Evolutionary conservation across 2,329 filamentous ascomycete species (phyloP), one percentile per base, ranked within the genome.

Genomic region (Botryotinia calthae): DNA sequence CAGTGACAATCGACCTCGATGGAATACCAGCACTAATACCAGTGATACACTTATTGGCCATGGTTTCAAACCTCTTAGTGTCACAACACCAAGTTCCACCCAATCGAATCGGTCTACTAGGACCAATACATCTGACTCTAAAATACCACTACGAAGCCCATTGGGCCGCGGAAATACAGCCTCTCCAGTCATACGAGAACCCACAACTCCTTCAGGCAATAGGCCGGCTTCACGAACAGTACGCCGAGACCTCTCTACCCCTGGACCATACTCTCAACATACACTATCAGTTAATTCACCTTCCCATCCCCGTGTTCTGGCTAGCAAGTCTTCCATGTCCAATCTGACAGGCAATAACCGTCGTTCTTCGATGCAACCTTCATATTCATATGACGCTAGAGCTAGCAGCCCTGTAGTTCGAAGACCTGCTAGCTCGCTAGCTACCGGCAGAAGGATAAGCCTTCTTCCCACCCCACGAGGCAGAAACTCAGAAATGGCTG

Each of bases 21-120:
- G 93, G 93, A 95, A 90, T 79, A 79, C 79, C 18, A 92, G 90
- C 44, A 88, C 89, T 9, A 93, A 91, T 77, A 87, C 88, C 7
- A 83, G 83, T 10, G 87, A 89, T 74, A 84, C 89, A n/a, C 86
- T 91, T 46, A 87, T 88, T n/a, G 89, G 90, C 40, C 90, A 92
- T 80, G 88, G 89, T 80, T 91, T 89, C 82, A 91, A 88, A 77
- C 88, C 90, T 18, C 82, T 91, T 18, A 87, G 82, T 51, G 82
- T 88, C 62, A 89, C 87, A 34, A 81, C 78, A 10, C 79, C 79
- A 66, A 80, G 77, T n/a, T 75, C 75, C 42, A 73, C 68, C 40
- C 77, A 76, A 67, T 73, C 76, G 8, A 78, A 74, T 59, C 73
- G 75, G 65, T 77, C 77, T 34, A 68, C 68, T 54, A 51, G 72